Conservation (phyloP, 2,329 filamentous ascomycete species). For the Scortechinia acanthostroma region DNA sequence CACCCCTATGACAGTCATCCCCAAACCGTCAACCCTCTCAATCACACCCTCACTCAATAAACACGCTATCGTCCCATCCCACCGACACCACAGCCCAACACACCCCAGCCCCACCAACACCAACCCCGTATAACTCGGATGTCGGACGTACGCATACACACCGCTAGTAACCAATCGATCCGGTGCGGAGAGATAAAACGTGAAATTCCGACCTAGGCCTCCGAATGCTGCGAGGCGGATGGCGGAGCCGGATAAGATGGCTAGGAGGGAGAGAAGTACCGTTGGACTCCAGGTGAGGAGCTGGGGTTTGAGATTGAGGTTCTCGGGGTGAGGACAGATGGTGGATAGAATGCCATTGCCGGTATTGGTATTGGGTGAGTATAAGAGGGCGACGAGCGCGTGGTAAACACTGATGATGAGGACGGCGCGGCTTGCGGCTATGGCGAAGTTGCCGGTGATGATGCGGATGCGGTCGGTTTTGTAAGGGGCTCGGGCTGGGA, state of each 20-base stretch:
- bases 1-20: conserved; percentile 6
- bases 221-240: not conserved
- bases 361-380: not conserved
- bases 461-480: not conserved
- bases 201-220: conserved; percentile 39
- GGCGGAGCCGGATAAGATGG: not conserved
- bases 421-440: not conserved
- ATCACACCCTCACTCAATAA: conserved; percentile 18
- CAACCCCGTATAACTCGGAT: conserved; percentile 40
- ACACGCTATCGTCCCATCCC: conserved; percentile 28
- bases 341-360: not conserved
- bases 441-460: not conserved
- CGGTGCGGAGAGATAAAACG: conserved; percentile 38
- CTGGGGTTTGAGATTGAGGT: not conserved
- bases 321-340: not conserved
- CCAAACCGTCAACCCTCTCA: conserved; percentile 4
- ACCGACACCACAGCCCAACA: conserved; percentile 19
- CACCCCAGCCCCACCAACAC: conserved; percentile 21
- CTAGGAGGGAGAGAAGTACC: not conserved
- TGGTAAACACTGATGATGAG: not conserved
- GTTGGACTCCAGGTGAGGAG: not conserved
- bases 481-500: too few relatives aligned
- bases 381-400: not conserved
- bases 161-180: conserved; percentile 34
- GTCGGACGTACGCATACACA: conserved; percentile 38